A percentile compares a stretch with the other conserved stretches of the same genome.
These are phyloP conservation scores for Aspergillus quadricinctus DNA, from an alignment of 2,329 filamentous ascomycete species.

Conservation along the genomic window DNA sequence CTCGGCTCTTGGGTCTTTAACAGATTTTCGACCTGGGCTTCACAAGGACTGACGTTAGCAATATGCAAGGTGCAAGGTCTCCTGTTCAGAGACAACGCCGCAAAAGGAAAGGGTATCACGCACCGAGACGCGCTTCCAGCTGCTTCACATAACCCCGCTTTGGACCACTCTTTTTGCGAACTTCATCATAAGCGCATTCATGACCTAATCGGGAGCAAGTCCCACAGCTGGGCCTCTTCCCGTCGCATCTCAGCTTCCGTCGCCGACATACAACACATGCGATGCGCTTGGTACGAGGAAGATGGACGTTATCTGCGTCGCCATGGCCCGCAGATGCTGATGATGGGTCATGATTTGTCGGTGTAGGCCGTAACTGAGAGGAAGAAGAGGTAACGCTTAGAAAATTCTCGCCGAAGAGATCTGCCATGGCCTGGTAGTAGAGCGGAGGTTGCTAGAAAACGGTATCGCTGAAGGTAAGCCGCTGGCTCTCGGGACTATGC, in stretches of 20 bases:
- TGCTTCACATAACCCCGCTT: constrained; percentile 94
- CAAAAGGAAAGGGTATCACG: constrained; percentile 19
- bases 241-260: constrained; percentile 88
- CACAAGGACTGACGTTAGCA: constrained; percentile 13
- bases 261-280: constrained; percentile 93
- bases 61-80: background rate
- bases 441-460: constrained; percentile 1
- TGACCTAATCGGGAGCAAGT: constrained; percentile 85
- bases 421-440: constrained; percentile 30
- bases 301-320: constrained; percentile 50
- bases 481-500: background rate
- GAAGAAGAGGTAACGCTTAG: constrained; percentile 35
- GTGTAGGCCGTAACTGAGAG: constrained; percentile 16
- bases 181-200: constrained; percentile 85
- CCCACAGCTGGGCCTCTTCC: constrained; percentile 75
- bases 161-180: constrained; percentile 88
- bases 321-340: constrained; percentile 31
- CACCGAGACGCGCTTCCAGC: constrained; percentile 86
- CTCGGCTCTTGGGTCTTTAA: constrained; percentile 70
- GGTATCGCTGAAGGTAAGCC: background rate
- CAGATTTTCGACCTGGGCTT: constrained; percentile 89
- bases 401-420: constrained; percentile 56
- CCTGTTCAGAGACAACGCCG: constrained; percentile 2
- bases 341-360: constrained; percentile 13
- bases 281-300: constrained; percentile 83